These are phyloP conservation scores for Ophiostoma montium DNA, from an alignment of 2,329 filamentous ascomycete genomes.

Conservation along the genomic window DNA sequence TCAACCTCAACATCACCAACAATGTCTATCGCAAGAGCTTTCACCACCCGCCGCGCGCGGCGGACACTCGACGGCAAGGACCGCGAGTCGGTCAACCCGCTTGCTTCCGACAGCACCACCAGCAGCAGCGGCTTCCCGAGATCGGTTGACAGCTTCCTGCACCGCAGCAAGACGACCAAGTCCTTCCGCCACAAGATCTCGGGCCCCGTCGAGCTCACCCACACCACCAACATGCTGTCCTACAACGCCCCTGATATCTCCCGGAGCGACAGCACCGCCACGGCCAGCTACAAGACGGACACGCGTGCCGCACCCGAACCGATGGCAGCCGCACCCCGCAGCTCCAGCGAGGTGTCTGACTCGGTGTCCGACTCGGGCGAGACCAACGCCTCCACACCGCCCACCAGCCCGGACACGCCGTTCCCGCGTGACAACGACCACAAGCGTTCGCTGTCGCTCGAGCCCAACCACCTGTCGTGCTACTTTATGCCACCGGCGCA, in stretches of 20 bases:
- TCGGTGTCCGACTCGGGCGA: constrained; percentile 49
- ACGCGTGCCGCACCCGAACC: constrained; percentile 13
- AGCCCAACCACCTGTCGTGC: constrained; percentile 52
- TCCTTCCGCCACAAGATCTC: constrained; percentile 65
- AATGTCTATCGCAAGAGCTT: constrained; percentile 48
- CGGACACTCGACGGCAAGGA: constrained; percentile 34
- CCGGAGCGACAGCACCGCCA: not conserved
- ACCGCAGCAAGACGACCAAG: constrained; percentile 38
- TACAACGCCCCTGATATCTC: constrained; percentile 84
- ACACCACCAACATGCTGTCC: constrained; percentile 90
- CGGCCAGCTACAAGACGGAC: not conserved
- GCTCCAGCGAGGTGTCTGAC: constrained; percentile 54
- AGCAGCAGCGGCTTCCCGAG: not conserved
- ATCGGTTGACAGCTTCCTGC: constrained; percentile 23
- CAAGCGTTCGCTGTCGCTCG: constrained; percentile 36
- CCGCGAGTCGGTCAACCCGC: constrained; percentile 7
- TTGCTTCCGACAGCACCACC: not conserved
- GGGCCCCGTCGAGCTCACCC: constrained; percentile 69
- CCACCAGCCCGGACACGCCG: constrained; percentile 53
- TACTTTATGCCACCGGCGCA: constrained; percentile 39
- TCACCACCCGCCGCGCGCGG: constrained; percentile 55
- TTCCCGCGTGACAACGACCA: constrained; percentile 25
- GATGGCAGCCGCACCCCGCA: constrained; percentile 24
- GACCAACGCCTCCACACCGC: constrained; percentile 41
- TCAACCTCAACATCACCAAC: constrained; percentile 1